A percentile compares a stretch with the other conserved stretches of the same genome.
These are phyloP conservation scores for Lachnellula occidentalis DNA, from an alignment of 2,329 filamentous ascomycete species.

Conservation along the genomic window DNA sequence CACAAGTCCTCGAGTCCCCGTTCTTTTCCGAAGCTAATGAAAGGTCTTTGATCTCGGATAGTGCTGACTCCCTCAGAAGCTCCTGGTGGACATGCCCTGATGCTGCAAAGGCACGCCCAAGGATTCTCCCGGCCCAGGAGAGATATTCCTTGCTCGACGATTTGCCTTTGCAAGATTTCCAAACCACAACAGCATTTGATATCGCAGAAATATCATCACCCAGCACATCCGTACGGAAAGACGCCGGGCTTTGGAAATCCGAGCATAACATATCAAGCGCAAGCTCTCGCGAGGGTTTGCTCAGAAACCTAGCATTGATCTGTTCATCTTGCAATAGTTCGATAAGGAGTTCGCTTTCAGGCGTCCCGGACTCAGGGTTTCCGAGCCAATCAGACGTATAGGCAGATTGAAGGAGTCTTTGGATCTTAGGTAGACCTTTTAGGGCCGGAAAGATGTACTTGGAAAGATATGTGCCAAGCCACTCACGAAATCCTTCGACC, in stretches of 20 bases:
- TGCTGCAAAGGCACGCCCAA: conserved; percentile 78
- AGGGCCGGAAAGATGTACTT: conserved; percentile 47
- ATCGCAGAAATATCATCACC: conserved; percentile 60
- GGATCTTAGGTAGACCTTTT: conserved; percentile 47
- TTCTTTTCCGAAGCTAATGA: conserved; percentile 26
- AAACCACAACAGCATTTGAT: conserved; percentile 60
- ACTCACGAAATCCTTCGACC: conserved; percentile 68
- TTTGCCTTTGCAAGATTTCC: conserved; percentile 66
- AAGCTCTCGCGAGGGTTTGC: conserved; percentile 61
- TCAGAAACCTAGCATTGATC: conserved; percentile 58
- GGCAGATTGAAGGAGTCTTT: conserved; percentile 62
- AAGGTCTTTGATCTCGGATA: conserved; percentile 41
- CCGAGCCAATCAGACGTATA: conserved; percentile 61
- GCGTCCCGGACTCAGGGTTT: conserved; percentile 61
- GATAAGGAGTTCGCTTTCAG: conserved; percentile 76
- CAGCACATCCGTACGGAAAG: conserved; percentile 60
- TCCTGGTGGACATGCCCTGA: conserved; percentile 62
- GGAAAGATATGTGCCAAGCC: conserved; percentile 68
- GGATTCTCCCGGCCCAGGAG: conserved; percentile 77
- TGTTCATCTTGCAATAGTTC: conserved; percentile 71
- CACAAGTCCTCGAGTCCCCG: conserved; percentile 56
- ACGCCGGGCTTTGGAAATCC: conserved; percentile 60
- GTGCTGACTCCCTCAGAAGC: conserved; percentile 53
- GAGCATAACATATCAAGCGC: conserved; percentile 70
- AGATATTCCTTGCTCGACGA: conserved; percentile 64